Evolutionary conservation across 306 rosid genomes (phyloP).

Genomic region (Rosa lucieae): DNA sequence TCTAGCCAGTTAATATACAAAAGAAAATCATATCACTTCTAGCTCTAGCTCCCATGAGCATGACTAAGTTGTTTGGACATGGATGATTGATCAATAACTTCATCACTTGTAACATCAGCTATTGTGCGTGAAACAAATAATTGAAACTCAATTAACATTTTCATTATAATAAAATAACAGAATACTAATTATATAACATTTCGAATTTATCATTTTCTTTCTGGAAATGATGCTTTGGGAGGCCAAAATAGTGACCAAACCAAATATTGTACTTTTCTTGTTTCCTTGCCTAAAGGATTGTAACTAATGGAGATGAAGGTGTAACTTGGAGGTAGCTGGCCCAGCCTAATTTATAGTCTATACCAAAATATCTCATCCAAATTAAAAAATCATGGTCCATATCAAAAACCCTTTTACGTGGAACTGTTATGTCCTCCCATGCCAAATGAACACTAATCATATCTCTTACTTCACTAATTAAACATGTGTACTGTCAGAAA

Average conservation of each 20-base stretch:
- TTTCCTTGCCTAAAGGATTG: too few species aligned
- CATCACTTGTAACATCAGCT: conserved; percentile 5
- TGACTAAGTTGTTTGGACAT: background rate
- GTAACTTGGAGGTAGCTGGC: background rate
- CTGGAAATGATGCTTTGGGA: too few species aligned
- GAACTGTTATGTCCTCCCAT: conserved; percentile 24
- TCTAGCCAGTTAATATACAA: background rate
- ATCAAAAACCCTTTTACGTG: conserved; percentile 17
- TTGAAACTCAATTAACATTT: background rate
- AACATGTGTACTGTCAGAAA: too few species aligned
- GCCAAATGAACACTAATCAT: too few species aligned
- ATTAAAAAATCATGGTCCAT: conserved; percentile 8
- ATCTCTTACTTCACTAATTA: too few species aligned
- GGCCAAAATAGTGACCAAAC: too few species aligned
- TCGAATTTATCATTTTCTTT: too few species aligned
- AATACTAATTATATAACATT: too few species aligned
- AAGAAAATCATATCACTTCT: background rate
- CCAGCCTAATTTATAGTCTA: conserved; percentile 3
- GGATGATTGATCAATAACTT: background rate
- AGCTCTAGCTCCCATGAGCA: background rate
- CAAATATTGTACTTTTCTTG: too few species aligned
- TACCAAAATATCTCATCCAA: conserved; percentile 14
- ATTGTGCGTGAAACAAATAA: background rate
- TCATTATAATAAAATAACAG: background rate
- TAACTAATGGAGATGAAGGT: background rate